Percentiles rank a stretch among this genome's conserved stretches.
Conservation (phyloP, 768 basidiomycete species). For the Calocybe indica region DNA sequence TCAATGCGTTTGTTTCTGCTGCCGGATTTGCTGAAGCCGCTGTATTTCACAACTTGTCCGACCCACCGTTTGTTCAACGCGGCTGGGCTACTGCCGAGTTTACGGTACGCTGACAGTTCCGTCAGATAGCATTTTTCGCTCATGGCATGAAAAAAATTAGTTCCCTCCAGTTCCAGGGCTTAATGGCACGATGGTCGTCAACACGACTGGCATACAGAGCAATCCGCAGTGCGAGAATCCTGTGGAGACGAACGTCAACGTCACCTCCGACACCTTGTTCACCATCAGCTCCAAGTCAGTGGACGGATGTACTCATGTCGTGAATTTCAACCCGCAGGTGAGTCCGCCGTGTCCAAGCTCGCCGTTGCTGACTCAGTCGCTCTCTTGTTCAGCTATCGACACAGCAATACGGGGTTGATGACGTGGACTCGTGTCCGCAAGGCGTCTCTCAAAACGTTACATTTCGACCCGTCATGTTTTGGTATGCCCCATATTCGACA, state of each 20-base stretch:
- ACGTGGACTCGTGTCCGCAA: constrained; percentile 25
- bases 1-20: constrained; percentile 54
- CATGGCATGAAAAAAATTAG: constrained; percentile 19
- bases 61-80: constrained; percentile 51
- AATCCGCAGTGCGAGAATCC: constrained; percentile 41
- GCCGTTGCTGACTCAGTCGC: not conserved
- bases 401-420: constrained; percentile 45
- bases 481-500: constrained; percentile 28
- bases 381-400: constrained; percentile 21
- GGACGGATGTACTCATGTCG: constrained; percentile 36
- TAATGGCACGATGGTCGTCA: constrained; percentile 47
- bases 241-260: constrained; percentile 16
- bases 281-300: constrained; percentile 38
- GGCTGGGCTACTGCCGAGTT: constrained; percentile 55
- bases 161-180: constrained; percentile 33
- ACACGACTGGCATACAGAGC: constrained; percentile 47
- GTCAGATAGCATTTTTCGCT: not conserved
- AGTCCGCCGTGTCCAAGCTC: constrained; percentile 5
- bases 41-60: constrained; percentile 36
- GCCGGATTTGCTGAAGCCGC: constrained; percentile 49
- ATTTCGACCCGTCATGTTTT: constrained; percentile 60
- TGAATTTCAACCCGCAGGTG: constrained; percentile 32
- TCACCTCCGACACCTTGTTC: constrained; percentile 18
- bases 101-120: constrained; percentile 23
- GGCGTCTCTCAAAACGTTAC: constrained; percentile 20